These are phyloP conservation scores for Eucalyptus melliodora DNA, from an alignment of 345 rosid species.

Conservation along the genomic window DNA sequence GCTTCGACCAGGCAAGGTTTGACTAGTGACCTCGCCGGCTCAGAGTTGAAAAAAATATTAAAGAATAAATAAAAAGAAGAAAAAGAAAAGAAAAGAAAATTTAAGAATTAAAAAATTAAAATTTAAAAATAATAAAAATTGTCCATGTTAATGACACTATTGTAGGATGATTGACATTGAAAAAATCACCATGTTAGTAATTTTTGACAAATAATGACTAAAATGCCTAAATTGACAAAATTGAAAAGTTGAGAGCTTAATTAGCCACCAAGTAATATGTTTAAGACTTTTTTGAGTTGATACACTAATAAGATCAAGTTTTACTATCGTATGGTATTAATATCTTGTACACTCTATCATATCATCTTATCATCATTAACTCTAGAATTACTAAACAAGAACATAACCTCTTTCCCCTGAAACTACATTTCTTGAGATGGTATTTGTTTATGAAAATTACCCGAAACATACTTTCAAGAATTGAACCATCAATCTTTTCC, in stretches of 20 bases:
- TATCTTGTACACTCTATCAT: background rate
- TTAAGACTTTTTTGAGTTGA: background rate
- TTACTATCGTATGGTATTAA: background rate
- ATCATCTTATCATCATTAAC: background rate
- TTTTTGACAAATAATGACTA: accelerated
- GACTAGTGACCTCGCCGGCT: accelerated
- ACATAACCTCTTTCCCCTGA: background rate
- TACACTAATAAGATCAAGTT: background rate
- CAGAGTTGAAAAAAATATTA: background rate
- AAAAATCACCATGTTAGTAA: too few species aligned
- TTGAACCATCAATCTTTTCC: background rate
- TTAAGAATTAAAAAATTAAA: too few species aligned
- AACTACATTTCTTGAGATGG: background rate
- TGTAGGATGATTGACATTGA: accelerated
- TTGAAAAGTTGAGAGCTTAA: background rate
- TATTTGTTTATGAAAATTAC: background rate
- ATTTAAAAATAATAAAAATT: background rate
- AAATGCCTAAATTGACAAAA: background rate
- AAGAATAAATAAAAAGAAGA: background rate
- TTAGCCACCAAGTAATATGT: accelerated
- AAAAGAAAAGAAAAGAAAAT: background rate
- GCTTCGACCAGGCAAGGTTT: background rate
- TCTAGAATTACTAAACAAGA: background rate
- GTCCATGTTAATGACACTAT: background rate
- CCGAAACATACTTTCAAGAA: background rate